A percentile compares a stretch with the other conserved stretches of the same genome.
Conservation (phyloP, 2,329 filamentous ascomycete species). For the Canariomyces notabilis region DNA sequence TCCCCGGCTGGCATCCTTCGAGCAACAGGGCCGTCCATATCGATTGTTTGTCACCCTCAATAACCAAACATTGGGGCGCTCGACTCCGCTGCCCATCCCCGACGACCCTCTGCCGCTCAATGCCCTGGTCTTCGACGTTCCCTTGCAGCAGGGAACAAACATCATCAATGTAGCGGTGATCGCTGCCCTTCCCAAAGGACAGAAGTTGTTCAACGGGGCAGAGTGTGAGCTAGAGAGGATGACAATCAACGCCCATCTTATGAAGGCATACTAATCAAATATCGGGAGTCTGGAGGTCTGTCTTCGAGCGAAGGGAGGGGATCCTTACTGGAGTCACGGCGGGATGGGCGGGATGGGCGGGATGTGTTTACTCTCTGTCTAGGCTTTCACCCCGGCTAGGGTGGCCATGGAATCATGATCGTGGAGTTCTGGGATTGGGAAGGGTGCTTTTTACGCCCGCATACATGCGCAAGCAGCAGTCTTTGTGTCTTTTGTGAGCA, state of each 20-base stretch:
- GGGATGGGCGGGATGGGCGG: not conserved
- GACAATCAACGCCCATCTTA: conserved; percentile 68
- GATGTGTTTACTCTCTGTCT: not conserved
- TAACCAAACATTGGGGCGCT: conserved; percentile 52
- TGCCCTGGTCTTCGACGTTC: conserved; percentile 70
- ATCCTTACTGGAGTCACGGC: not conserved
- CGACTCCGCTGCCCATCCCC: conserved; percentile 42
- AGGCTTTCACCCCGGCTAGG: no score
- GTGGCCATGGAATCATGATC: no score
- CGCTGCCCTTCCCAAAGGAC: conserved; percentile 59
- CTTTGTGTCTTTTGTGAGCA: no score
- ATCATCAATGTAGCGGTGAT: conserved; percentile 73
- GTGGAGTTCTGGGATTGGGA: no score
- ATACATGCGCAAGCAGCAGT: no score
- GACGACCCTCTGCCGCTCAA: conserved; percentile 50
- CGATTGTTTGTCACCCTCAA: conserved; percentile 72
- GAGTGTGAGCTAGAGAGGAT: conserved; percentile 74
- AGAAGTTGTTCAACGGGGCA: conserved; percentile 52
- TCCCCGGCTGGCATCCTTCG: conserved; percentile 60
- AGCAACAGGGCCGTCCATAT: conserved; percentile 60
- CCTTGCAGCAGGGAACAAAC: conserved; percentile 67
- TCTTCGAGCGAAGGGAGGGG: not conserved
- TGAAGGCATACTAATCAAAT: conserved; percentile 37
- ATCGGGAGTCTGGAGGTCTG: not conserved
- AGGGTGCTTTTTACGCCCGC: no score